Evolutionary conservation across 2,329 filamentous ascomycete genomes (phyloP), one percentile per base, ranked within the genome.

Genomic region (Venturia aucupariae): DNA sequence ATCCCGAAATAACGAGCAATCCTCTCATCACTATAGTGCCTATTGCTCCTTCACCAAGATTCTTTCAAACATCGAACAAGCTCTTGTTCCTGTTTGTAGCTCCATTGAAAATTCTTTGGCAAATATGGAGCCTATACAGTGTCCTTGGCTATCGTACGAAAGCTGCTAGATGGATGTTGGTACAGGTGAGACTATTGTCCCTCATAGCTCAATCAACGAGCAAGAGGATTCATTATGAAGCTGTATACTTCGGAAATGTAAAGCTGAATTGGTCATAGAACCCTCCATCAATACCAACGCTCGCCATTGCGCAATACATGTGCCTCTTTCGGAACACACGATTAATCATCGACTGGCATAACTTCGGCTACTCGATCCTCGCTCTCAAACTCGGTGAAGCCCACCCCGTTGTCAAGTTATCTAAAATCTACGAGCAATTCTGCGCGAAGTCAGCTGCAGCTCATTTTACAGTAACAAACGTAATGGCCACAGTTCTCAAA

Each of bases 341-440:
- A 65, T 82, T 99, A 4, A 82, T 97, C 66, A 89, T 97, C 64
- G 94, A 99, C 79, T 99, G 94, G 94, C 94, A 99, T 79, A 99
- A 99, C 76, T 97, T 97, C 75, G 94, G 93, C 69, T 96, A 93
- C 81, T 93, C 91, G 10, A 96, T 99, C 70, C 84, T 99, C 3
- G 89, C 83, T 1, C 75, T 88, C 60, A 87, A 86, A 67, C 78
- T 89, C 1, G 84, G 85, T 0, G 68, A 77, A 1, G 75, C 72
- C 6, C 90, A 95, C 71, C 88, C 88, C 0, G 82, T 97, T n/a
- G 91, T 97, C 10, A 81, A 77, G 35, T 72, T 95, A 10, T 90
- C 93, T 30, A 86, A 86, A 67, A 81, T 81, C 72, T 97, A 97
- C 72, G 94, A 99, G 76, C 83, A 80, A 44, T 74, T 82, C 17